Base-by-base conservation (phyloP, 352 stramenopile species). In the Hyaloperonospora arabidopsidis region DNA sequence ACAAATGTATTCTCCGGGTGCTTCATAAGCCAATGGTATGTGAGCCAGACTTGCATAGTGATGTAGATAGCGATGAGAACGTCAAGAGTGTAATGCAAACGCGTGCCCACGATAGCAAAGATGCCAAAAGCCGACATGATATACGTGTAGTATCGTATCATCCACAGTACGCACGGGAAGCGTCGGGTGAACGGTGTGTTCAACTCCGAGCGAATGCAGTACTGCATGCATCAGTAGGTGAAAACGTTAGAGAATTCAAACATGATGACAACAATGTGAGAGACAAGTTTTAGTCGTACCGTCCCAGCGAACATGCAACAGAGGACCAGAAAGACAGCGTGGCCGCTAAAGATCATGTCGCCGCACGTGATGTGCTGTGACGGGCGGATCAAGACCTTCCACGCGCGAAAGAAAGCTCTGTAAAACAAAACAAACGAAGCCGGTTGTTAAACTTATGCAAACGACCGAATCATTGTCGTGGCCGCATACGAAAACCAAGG, bases 321-420 rank as follows among this genome's bases (percentile, higher is more conserved):
- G 39, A 93, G 74, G 66, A 90, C 78, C 32, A 93, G 67, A 63
- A 92, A 93, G 13, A 93, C 84, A 5, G 79, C 78, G 63, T 93
- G 84, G 28, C 84, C 84, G 57, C 84, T 93, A 65, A 93, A 93
- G 65, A 93, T 76, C 84, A 93, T 93, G 49, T 93, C 84, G 57
- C 84, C 84, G 57, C 84, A 93, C 12, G 84, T 93, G 57, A 93
- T 93, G 65, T 93, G 77, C 61, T 92, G 75, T 41, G 84, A 88
- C 29, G 84, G 84, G 35, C 78, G 67, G 35, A 87, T 77, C 54
- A 93, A 74, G 32, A 93, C 84, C 56, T 93, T 92, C 67, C 71
- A 86, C 12, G 84, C 84, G 45, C 84, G 84, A 19, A 70, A 64
- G 54, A 92, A 87, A 7, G 84, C 84, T 38, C 82, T 92, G 51